Conservation (phyloP, 2,329 filamentous ascomycete genomes). For the Monilinia aucupariae region DNA sequence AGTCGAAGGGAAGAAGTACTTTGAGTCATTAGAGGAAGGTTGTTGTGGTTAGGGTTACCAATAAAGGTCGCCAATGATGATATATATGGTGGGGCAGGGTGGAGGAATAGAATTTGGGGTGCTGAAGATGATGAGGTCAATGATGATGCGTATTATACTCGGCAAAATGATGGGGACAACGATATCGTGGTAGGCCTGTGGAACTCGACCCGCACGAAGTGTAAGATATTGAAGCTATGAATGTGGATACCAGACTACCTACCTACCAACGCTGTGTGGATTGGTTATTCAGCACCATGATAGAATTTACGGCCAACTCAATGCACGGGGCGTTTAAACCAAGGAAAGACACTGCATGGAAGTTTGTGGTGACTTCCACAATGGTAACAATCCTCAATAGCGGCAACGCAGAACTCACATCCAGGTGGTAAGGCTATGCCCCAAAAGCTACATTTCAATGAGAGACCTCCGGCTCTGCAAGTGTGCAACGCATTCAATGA, state of each 20-base stretch:
- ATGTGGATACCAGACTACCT: neutral
- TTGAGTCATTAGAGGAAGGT: conserved; percentile 33
- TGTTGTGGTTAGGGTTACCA: neutral
- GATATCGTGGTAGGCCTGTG: neutral
- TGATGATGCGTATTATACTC: neutral
- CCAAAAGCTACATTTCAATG: neutral
- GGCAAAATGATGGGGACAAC: neutral
- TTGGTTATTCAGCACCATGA: neutral
- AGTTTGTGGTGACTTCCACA: neutral
- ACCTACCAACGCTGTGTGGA: neutral
- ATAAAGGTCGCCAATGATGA: neutral
- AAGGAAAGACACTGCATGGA: neutral
- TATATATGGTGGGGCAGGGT: neutral
- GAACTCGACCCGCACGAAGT: neutral
- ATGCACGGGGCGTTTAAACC: neutral
- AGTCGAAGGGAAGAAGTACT: conserved; percentile 33
- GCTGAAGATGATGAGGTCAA: neutral
- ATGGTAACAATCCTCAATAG: neutral
- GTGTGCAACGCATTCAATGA: neutral
- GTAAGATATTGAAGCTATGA: conserved; percentile 9
- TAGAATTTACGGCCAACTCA: neutral
- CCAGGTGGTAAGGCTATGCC: neutral
- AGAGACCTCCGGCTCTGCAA: neutral
- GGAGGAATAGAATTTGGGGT: neutral
- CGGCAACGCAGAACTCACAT: neutral